Conservation (phyloP, 2,329 filamentous ascomycete species). For the Fonsecaea nubica region DNA sequence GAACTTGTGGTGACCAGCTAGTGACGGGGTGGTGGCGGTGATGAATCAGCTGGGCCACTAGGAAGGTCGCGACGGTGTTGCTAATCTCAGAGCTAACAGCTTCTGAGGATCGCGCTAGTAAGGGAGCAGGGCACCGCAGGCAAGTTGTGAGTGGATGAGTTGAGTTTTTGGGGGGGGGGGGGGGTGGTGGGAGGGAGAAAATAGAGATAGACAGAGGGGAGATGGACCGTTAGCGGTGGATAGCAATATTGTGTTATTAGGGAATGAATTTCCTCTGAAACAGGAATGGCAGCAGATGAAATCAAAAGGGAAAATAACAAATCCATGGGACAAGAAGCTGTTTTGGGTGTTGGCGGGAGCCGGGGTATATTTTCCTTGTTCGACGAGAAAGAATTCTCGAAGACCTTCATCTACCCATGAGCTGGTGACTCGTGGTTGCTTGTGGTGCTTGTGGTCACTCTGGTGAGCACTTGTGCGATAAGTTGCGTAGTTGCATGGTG, state of each 20-base stretch:
- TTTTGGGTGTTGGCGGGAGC: too few relatives aligned
- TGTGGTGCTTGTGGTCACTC: not conserved
- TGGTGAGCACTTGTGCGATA: constrained; percentile 21
- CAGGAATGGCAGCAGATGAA: not conserved
- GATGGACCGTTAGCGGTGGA: too few relatives aligned
- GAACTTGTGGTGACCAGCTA: constrained; percentile 6
- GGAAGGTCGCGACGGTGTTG: constrained; percentile 11
- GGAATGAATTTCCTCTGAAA: not conserved
- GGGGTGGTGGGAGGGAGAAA: not conserved
- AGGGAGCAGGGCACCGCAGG: constrained; percentile 1
- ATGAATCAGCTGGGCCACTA: constrained; percentile 28
- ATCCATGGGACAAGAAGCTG: too few relatives aligned
- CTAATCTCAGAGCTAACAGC: constrained; percentile 27
- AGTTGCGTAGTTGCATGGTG: constrained; percentile 6
- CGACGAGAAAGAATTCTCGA: not conserved
- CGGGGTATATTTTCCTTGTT: too few relatives aligned
- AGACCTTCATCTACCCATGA: not conserved
- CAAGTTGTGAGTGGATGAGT: constrained; percentile 14
- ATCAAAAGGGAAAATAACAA: not conserved
- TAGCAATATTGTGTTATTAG: not conserved
- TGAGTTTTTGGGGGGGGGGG: not conserved
- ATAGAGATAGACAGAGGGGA: not conserved
- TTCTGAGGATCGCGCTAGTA: constrained; percentile 16
- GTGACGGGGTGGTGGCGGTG: constrained; percentile 22
- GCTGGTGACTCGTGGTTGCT: too few relatives aligned